These are phyloP conservation scores for Neurospora discreta DNA, from an alignment of 495 filamentous ascomycete species.

Conservation along the genomic window DNA sequence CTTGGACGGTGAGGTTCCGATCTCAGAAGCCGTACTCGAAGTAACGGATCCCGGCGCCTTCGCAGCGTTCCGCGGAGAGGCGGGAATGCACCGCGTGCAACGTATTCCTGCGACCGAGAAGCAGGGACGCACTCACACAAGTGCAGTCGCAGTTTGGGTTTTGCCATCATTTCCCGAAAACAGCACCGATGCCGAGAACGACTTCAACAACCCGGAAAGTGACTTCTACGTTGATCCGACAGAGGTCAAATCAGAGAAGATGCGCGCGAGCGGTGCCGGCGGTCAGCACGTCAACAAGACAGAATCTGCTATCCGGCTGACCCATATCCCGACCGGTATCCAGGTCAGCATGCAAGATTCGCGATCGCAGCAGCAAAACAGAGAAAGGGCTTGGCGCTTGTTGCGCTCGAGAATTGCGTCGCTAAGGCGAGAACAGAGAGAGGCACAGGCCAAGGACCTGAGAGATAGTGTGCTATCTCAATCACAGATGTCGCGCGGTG, in stretches of 20 bases:
- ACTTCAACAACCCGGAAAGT: constrained; percentile 71
- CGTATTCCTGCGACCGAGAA: constrained; percentile 82
- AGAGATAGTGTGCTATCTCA: constrained; percentile 65
- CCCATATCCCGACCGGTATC: constrained; percentile 78
- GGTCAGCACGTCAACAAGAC: constrained; percentile 98
- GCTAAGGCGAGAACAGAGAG: constrained; percentile 65
- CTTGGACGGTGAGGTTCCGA: constrained; percentile 43
- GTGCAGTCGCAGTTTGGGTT: constrained; percentile 82
- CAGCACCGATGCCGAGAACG: constrained; percentile 35
- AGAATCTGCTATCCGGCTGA: constrained; percentile 87
- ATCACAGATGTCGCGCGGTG: constrained; percentile 73
- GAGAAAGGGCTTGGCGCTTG: constrained; percentile 74
- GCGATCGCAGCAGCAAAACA: constrained; percentile 81
- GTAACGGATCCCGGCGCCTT: constrained; percentile 70
- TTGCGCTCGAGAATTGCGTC: constrained; percentile 78
- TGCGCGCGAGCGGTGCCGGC: constrained; percentile 84
- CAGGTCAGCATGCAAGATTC: constrained; percentile 87
- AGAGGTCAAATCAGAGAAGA: constrained; percentile 79
- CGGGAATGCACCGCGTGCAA: constrained; percentile 91
- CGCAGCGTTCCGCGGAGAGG: constrained; percentile 67
- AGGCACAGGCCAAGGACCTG: constrained; percentile 65
- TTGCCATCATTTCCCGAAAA: constrained; percentile 69
- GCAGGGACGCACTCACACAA: constrained; percentile 85
- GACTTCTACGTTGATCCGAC: constrained; percentile 82
- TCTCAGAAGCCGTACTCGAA: constrained; percentile 81